phyloP scores from a whole-genome alignment of 2,329 filamentous ascomycete genomes.

The Lojkania enalia region DNA sequence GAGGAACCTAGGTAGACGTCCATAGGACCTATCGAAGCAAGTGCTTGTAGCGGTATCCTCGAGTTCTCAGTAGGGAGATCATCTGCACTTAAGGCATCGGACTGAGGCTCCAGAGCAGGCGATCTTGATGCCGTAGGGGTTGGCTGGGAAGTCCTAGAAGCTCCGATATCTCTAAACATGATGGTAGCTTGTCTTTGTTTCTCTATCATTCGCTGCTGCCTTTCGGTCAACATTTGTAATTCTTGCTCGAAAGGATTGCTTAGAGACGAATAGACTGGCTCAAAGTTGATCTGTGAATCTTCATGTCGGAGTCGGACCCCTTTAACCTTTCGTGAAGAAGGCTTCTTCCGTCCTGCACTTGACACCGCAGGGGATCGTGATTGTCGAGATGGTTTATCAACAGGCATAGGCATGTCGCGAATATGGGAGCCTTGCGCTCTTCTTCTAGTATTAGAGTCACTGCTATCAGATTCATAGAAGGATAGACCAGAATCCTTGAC shows the following conservation, averaged over 20 bases:
- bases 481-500: slow-evolving; percentile 9
- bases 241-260: slow-evolving; percentile 54
- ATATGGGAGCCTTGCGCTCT: slow-evolving; percentile 25
- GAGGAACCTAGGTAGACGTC: slow-evolving; percentile 42
- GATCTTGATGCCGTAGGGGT: slow-evolving; percentile 8
- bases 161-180: slow-evolving; percentile 67
- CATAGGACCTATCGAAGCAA: slow-evolving; percentile 38
- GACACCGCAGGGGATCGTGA: slow-evolving; percentile 28
- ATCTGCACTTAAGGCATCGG: slow-evolving; percentile 31
- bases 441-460: slow-evolving; percentile 6
- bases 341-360: slow-evolving; percentile 23
- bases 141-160: slow-evolving; percentile 21
- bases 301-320: slow-evolving; percentile 70
- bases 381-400: slow-evolving; percentile 25
- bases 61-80: slow-evolving; percentile 26
- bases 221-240: slow-evolving; percentile 76
- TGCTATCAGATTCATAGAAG: slow-evolving; percentile 47
- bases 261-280: slow-evolving; percentile 65
- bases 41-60: slow-evolving; percentile 26
- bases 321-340: slow-evolving; percentile 35
- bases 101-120: slow-evolving; percentile 34
- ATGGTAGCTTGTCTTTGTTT: slow-evolving; percentile 66
- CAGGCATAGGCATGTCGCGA: slow-evolving; percentile 33
- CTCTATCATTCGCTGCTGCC: slow-evolving; percentile 76
- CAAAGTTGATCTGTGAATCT: slow-evolving; percentile 80